These are phyloP conservation scores for Leccinum subgranulosum DNA, from an alignment of 768 basidiomycete species.

Conservation along the genomic window DNA sequence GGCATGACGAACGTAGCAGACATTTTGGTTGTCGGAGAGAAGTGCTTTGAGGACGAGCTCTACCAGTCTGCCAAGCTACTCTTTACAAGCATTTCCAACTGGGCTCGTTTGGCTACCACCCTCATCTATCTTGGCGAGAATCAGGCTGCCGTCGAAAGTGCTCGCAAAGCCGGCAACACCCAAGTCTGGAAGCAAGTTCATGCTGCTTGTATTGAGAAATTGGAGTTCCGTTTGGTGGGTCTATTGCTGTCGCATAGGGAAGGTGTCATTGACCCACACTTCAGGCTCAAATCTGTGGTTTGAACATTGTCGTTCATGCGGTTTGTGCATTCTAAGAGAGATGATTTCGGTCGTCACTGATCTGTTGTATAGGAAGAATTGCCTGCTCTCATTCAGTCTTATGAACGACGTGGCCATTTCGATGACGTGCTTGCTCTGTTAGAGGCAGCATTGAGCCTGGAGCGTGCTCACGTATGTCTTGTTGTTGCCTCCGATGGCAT, in stretches of 20 bases:
- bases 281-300: slow-evolving; percentile 96
- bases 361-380: slow-evolving; percentile 63
- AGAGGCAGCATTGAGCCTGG: slow-evolving; percentile 94
- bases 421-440: slow-evolving; percentile 89
- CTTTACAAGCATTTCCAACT: slow-evolving; percentile 97
- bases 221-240: slow-evolving; percentile 85
- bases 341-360: slow-evolving; percentile 9
- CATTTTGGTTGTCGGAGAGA: slow-evolving; percentile 94
- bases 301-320: slow-evolving; percentile 95
- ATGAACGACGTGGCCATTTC: slow-evolving; percentile 90
- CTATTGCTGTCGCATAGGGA: not conserved
- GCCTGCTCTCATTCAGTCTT: slow-evolving; percentile 67
- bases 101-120: slow-evolving; percentile 96
- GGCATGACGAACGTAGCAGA: slow-evolving; percentile 99
- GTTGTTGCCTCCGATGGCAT: not conserved
- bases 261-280: slow-evolving; percentile 7
- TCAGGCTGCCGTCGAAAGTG: slow-evolving; percentile 97
- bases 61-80: slow-evolving; percentile 96
- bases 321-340: slow-evolving; percentile 22
- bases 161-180: slow-evolving; percentile 98
- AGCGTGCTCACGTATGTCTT: slow-evolving; percentile 79
- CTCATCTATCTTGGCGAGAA: slow-evolving; percentile 98
- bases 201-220: slow-evolving; percentile 96
- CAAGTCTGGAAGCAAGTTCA: slow-evolving; percentile 99
- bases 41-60: slow-evolving; percentile 97